phyloP scores from a whole-genome alignment of 371 early-diverging fungal genomes.

The Mucor piriformis region DNA sequence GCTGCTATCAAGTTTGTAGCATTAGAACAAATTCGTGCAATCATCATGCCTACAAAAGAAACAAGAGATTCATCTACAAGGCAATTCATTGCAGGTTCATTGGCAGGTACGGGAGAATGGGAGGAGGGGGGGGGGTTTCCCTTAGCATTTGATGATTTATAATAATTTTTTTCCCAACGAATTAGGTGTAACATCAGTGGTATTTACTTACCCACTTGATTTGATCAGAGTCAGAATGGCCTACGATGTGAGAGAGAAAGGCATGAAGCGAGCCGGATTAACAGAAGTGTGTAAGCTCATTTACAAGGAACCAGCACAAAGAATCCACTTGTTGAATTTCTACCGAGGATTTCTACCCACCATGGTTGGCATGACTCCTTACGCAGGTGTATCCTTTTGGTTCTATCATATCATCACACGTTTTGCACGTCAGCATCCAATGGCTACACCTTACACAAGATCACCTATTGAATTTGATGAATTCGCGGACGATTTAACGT shows the following conservation, averaged over 20 bases:
- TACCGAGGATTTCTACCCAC: constrained; percentile 89
- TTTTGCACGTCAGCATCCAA: constrained; percentile 50
- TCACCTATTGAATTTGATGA: constrained; percentile 15
- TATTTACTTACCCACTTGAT: constrained; percentile 90
- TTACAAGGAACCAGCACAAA: constrained; percentile 41
- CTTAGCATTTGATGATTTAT: constrained; percentile 4
- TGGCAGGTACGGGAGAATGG: constrained; percentile 72
- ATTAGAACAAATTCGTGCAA: constrained; percentile 75
- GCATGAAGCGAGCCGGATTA: constrained; percentile 21
- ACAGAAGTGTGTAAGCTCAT: constrained; percentile 36
- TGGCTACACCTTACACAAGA: constrained; percentile 30
- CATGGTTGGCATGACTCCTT: constrained; percentile 88
- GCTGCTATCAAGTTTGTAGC: constrained; percentile 93
- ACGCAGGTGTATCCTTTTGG: constrained; percentile 88
- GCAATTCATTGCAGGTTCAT: constrained; percentile 71
- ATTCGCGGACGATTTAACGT: constrained; percentile 24
- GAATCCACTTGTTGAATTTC: constrained; percentile 65
- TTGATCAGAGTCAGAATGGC: constrained; percentile 88
- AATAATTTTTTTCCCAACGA: background rate
- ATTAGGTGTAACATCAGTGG: constrained; percentile 82
- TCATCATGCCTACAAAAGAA: constrained; percentile 61
- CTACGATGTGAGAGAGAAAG: constrained; percentile 59
- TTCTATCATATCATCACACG: constrained; percentile 65
- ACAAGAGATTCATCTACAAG: constrained; percentile 52
- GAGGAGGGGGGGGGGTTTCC: background rate